Conservation (phyloP, 176 grass and related monocot species). For the Carex parvula region DNA sequence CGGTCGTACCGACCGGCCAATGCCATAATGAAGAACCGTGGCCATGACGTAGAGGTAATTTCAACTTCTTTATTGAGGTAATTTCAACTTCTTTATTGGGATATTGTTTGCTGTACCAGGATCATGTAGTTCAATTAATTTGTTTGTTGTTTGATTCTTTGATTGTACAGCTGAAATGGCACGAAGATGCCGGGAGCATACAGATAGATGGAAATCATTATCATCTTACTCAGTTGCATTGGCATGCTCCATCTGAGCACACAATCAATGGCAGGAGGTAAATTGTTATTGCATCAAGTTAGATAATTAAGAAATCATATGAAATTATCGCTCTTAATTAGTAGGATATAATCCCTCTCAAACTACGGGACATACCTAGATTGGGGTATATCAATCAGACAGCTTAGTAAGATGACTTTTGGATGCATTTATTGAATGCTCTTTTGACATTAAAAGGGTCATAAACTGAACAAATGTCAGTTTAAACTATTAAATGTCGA, state of each 20-base stretch:
- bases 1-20: constrained; percentile 28
- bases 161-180: constrained; percentile 44
- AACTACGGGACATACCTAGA: neutral
- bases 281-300: neutral
- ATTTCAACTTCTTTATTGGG: neutral
- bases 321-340: neutral
- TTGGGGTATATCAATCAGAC: neutral
- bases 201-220: constrained; percentile 39
- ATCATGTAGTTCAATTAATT: neutral
- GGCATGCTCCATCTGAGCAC: constrained; percentile 75
- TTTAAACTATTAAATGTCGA: neutral
- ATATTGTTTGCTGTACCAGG: neutral
- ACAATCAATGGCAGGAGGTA: constrained; percentile 58
- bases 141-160: neutral
- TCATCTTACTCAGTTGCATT: constrained; percentile 53
- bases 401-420: neutral
- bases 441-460: neutral
- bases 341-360: neutral
- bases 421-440: neutral
- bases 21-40: constrained; percentile 41
- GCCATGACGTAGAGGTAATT: constrained; percentile 57
- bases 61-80: constrained; percentile 25
- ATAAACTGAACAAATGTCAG: neutral
- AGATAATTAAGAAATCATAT: neutral
- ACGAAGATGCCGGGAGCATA: constrained; percentile 40